Percentiles rank a stretch among this genome's conserved stretches.
phyloP scores from a whole-genome alignment of 2,329 filamentous ascomycete species.

The Camillea tinctor region DNA sequence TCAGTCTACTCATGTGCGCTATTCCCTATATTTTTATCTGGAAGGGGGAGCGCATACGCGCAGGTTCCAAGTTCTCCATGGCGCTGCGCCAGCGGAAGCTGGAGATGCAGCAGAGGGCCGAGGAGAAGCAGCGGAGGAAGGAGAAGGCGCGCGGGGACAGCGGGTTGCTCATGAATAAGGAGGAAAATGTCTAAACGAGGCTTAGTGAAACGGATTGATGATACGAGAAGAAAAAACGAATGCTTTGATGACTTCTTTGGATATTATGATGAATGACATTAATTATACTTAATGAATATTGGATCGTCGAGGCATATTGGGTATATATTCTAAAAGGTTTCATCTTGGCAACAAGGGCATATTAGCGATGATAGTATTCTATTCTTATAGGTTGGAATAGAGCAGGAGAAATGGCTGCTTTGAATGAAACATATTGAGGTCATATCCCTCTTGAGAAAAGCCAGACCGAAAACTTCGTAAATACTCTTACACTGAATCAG shows the following conservation, averaged over 20 bases:
- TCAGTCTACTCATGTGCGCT: constrained; percentile 49
- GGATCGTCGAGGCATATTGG: no score
- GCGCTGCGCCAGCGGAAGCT: constrained; percentile 53
- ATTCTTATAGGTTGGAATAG: no score
- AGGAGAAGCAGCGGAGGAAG: constrained; percentile 31
- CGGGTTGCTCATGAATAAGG: constrained; percentile 5
- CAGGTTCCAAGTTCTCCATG: constrained; percentile 60
- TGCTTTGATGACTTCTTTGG: not conserved
- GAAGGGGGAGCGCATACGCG: constrained; percentile 55
- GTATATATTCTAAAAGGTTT: no score
- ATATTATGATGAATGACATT: not conserved
- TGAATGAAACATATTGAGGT: no score
- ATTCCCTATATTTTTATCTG: constrained; percentile 55
- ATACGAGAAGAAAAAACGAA: not conserved
- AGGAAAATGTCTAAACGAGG: constrained; percentile 12
- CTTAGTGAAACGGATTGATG: not conserved
- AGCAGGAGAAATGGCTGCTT: no score
- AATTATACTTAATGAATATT: no score
- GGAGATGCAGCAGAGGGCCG: constrained; percentile 41
- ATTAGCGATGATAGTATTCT: no score
- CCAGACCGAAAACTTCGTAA: no score
- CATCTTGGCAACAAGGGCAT: no score
- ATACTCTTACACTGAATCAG: no score
- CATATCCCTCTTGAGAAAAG: no score
- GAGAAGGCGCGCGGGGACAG: constrained; percentile 7